phyloP scores from a whole-genome alignment of 352 stramenopile genomes.

The Globisporangium cystogenes region DNA sequence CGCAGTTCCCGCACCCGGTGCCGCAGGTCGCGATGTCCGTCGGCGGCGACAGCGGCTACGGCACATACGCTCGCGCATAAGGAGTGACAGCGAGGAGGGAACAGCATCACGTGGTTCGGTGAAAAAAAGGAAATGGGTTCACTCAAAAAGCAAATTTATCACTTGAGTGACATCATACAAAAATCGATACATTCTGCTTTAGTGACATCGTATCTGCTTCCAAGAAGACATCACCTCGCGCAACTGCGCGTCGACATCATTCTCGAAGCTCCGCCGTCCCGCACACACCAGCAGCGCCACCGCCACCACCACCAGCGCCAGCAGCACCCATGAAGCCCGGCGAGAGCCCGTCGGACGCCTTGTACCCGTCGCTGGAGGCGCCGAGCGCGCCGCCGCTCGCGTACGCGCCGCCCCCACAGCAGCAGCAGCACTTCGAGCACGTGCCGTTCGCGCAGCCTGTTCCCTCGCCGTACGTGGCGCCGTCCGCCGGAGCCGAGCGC shows the following conservation, averaged over 20 bases:
- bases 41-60: too few relatives aligned
- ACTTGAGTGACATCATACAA: too few relatives aligned
- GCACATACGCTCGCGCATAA: too few relatives aligned
- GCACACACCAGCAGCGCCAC: neutral
- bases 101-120: too few relatives aligned
- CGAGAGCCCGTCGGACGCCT: conserved; percentile 13
- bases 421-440: conserved; percentile 10
- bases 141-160: too few relatives aligned
- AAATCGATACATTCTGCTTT: too few relatives aligned
- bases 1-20: conserved; percentile 23
- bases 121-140: too few relatives aligned
- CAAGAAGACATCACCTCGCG: too few relatives aligned
- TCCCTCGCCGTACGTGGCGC: conserved; percentile 13
- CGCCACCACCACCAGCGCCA: neutral
- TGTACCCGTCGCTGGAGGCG: conserved; percentile 25
- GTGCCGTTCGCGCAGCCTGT: conserved; percentile 21
- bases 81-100: too few relatives aligned
- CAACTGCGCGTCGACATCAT: too few relatives aligned
- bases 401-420: conserved; percentile 2
- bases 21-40: too few relatives aligned
- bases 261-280: neutral
- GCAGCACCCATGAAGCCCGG: conserved; percentile 8
- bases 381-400: conserved; percentile 20
- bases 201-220: too few relatives aligned
- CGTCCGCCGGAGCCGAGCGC: conserved; percentile 10